Conservation (phyloP, 768 basidiomycete species). For the Russula sp. region DNA sequence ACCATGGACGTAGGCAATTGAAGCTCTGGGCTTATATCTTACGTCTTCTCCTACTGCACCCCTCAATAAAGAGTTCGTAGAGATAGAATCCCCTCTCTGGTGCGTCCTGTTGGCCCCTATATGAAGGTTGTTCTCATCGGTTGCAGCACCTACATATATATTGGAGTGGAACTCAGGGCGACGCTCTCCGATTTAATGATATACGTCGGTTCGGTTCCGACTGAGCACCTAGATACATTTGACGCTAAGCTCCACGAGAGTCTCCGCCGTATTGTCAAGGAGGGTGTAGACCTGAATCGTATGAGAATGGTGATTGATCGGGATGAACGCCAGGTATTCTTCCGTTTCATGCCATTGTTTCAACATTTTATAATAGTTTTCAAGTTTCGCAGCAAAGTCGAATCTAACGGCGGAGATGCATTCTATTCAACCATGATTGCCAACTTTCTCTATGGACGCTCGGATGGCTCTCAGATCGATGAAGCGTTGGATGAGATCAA, state of each 20-base stretch:
- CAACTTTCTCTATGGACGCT: slow-evolving; percentile 83
- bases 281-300: slow-evolving; percentile 86
- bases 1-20: slow-evolving; percentile 59
- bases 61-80: slow-evolving; percentile 87
- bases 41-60: slow-evolving; percentile 82
- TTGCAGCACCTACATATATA: slow-evolving; percentile 77
- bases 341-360: slow-evolving; percentile 1
- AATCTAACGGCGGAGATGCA: slow-evolving; percentile 77
- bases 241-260: slow-evolving; percentile 63
- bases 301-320: slow-evolving; percentile 84
- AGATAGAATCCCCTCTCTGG: slow-evolving; percentile 89
- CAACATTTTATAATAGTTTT: slow-evolving; percentile 4
- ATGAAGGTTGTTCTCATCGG: slow-evolving; percentile 13
- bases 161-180: slow-evolving; percentile 72
- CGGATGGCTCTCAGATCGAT: slow-evolving; percentile 75
- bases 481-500: slow-evolving; percentile 75
- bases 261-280: slow-evolving; percentile 61
- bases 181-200: slow-evolving; percentile 70
- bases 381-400: slow-evolving; percentile 78
- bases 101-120: slow-evolving; percentile 36
- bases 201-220: slow-evolving; percentile 80
- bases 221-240: slow-evolving; percentile 72
- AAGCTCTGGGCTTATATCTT: slow-evolving; percentile 82
- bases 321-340: slow-evolving; percentile 76
- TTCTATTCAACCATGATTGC: slow-evolving; percentile 72